phyloP scores from a whole-genome alignment of 1,139 yeast genomes.

The Hyphopichia pseudoburtonii region DNA sequence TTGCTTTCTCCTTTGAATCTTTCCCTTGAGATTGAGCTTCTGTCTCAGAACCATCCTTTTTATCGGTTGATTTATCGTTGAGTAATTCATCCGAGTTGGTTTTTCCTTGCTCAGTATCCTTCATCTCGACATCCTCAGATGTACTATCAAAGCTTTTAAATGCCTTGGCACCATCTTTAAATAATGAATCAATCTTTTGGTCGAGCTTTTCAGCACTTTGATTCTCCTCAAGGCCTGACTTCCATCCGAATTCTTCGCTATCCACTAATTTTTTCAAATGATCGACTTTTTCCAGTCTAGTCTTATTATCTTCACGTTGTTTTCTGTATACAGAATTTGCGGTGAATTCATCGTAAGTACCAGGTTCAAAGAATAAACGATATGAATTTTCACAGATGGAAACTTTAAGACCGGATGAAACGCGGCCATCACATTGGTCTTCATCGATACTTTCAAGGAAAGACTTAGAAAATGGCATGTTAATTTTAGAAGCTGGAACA shows the following conservation, averaged over 20 bases:
- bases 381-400: conserved; percentile 80
- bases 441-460: conserved; percentile 58
- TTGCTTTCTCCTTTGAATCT: conserved; percentile 9
- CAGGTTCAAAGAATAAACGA: conserved; percentile 75
- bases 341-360: conserved; percentile 80
- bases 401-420: conserved; percentile 74
- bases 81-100: no score
- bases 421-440: conserved; percentile 64
- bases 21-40: no score
- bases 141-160: conserved; percentile 20
- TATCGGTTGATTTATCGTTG: no score
- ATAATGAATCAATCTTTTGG: conserved; percentile 23
- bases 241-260: conserved; percentile 43
- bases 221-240: conserved; percentile 23
- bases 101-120: conserved; percentile 12
- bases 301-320: conserved; percentile 24
- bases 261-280: conserved; percentile 27
- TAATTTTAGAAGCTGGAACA: conserved; percentile 75
- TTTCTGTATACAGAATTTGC: conserved; percentile 48
- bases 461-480: conserved; percentile 70
- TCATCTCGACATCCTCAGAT: conserved; percentile 14
- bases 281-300: conserved; percentile 27
- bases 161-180: conserved; percentile 34
- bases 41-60: conserved; percentile 4
- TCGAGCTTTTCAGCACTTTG: conserved; percentile 21